phyloP scores from a whole-genome alignment of 1,284 basidiomycete species.

The Caloboletus inedulis region DNA sequence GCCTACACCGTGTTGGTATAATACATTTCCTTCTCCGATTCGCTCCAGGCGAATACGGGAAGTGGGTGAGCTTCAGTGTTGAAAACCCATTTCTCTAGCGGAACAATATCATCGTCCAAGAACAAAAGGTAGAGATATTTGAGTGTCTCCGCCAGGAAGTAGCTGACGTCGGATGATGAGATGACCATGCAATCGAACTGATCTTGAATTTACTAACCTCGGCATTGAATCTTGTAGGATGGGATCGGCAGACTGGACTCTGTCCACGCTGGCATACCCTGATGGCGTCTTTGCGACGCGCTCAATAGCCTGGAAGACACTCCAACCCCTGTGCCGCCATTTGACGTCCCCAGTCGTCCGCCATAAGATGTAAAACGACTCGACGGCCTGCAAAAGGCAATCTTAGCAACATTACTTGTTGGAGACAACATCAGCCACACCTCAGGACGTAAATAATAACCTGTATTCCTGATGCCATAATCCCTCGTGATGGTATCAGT shows the following conservation, averaged over 20 bases:
- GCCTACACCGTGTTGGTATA: constrained; percentile 31
- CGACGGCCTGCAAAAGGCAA: constrained; percentile 49
- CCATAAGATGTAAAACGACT: constrained; percentile 70
- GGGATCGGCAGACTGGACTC: constrained; percentile 43
- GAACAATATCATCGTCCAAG: constrained; percentile 53
- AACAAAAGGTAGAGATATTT: constrained; percentile 70
- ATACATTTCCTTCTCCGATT: constrained; percentile 43
- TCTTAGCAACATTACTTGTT: not conserved
- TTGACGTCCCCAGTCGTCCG: constrained; percentile 61
- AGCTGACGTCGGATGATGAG: constrained; percentile 39
- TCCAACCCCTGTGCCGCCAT: constrained; percentile 79
- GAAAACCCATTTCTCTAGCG: constrained; percentile 75
- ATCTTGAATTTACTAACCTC: constrained; percentile 43
- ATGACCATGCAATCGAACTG: not conserved
- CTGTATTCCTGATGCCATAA: constrained; percentile 38
- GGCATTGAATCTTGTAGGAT: constrained; percentile 58
- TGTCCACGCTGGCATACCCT: constrained; percentile 57
- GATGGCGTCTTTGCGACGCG: constrained; percentile 48
- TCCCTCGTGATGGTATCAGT: constrained; percentile 37
- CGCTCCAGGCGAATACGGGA: constrained; percentile 69
- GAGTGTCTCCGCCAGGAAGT: constrained; percentile 70
- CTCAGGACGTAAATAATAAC: constrained; percentile 64
- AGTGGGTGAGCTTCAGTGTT: constrained; percentile 85
- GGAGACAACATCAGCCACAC: constrained; percentile 34
- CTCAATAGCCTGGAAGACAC: constrained; percentile 69